Conservation (phyloP, 1,284 basidiomycete species). For the Melampsora americana region DNA sequence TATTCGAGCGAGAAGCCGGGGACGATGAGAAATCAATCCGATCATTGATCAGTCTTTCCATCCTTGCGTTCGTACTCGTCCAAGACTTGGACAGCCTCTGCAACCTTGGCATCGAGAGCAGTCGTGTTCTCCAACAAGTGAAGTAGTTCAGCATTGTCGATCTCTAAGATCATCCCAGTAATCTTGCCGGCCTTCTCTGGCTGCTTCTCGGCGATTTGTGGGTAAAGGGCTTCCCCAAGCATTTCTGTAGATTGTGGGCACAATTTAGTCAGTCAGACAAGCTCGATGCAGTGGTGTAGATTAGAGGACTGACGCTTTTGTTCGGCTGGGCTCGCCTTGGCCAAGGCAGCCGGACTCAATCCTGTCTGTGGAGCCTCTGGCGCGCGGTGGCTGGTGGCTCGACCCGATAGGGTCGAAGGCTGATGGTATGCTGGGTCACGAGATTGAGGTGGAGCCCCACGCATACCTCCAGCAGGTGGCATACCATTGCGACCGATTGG, state of each 20-base stretch:
- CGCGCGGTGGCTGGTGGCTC: conserved; percentile 25
- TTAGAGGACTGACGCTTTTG: conserved; percentile 79
- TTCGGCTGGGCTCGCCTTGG: conserved; percentile 73
- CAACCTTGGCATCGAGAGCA: conserved; percentile 80
- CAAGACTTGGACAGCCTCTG: conserved; percentile 76
- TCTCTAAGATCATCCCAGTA: conserved; percentile 91
- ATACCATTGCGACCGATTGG: conserved; percentile 31
- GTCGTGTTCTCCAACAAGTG: conserved; percentile 76
- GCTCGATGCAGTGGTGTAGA: not conserved
- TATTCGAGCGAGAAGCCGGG: not conserved
- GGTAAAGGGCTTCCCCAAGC: conserved; percentile 85
- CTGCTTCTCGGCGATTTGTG: conserved; percentile 67
- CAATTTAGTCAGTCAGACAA: not conserved
- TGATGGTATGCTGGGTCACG: conserved; percentile 27
- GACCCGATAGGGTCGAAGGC: conserved; percentile 16
- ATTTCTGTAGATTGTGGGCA: conserved; percentile 27
- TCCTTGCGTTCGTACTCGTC: conserved; percentile 68
- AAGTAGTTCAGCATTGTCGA: conserved; percentile 87
- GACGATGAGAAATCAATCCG: too few species aligned
- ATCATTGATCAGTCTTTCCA: conserved; percentile 11
- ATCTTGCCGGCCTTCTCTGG: conserved; percentile 94
- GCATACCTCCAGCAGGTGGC: conserved; percentile 17
- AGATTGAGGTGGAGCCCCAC: conserved; percentile 15
- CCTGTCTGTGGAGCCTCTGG: conserved; percentile 42
- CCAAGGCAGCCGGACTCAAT: conserved; percentile 62